Evolutionary conservation across 495 filamentous ascomycete genomes (phyloP).

Genomic region (Aspergillus avenaceus): DNA sequence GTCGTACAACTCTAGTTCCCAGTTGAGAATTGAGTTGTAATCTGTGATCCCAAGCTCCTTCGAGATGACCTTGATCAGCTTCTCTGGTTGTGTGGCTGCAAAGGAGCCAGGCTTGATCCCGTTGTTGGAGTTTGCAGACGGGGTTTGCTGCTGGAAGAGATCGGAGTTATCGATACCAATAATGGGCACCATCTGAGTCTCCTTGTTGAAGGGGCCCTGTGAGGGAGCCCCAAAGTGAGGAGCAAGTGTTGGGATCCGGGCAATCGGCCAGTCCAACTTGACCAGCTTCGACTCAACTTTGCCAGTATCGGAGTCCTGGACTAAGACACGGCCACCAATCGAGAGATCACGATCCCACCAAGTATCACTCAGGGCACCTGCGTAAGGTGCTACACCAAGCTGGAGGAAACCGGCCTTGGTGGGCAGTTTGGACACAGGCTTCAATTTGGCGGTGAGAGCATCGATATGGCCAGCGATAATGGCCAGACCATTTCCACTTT

Average conservation of each 20-base stretch:
- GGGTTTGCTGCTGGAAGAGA: constrained; percentile 27
- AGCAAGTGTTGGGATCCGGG: constrained; percentile 86
- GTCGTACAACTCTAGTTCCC: constrained; percentile 98
- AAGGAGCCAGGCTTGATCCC: constrained; percentile 56
- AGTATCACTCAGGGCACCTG: constrained; percentile 75
- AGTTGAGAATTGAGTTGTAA: constrained; percentile 73
- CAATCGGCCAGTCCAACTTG: constrained; percentile 90
- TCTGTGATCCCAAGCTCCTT: constrained; percentile 66
- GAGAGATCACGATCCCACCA: constrained; percentile 96
- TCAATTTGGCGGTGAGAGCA: constrained; percentile 80
- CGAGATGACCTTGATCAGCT: constrained; percentile 79
- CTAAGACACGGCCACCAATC: constrained; percentile 82
- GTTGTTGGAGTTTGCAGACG: constrained; percentile 24
- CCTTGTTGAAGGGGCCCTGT: constrained; percentile 73
- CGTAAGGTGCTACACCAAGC: constrained; percentile 89
- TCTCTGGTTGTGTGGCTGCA: constrained; percentile 72
- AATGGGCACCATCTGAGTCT: constrained; percentile 93
- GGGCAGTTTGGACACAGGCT: constrained; percentile 80
- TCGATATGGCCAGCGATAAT: constrained; percentile 89
- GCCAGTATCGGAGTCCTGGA: constrained; percentile 65
- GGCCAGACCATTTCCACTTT: constrained; percentile 78
- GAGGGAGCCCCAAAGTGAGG: constrained; percentile 87
- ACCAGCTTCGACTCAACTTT: constrained; percentile 82
- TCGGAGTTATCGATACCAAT: constrained; percentile 81
- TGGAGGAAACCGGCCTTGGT: constrained; percentile 81